phyloP scores from a whole-genome alignment of 768 basidiomycete genomes.

The Mycena epipterygia region DNA sequence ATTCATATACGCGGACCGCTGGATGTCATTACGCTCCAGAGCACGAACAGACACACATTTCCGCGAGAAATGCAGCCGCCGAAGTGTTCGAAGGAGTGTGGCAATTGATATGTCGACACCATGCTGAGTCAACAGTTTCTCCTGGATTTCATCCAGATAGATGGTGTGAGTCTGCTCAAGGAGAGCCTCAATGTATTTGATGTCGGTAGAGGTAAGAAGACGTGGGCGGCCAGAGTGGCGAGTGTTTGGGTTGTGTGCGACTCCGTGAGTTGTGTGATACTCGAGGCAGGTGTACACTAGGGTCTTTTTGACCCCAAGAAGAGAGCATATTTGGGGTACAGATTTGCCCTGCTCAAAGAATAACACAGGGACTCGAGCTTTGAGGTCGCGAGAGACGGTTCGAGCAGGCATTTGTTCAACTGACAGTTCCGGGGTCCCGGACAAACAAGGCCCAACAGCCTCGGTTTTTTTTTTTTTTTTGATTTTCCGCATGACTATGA shows the following conservation, averaged over 20 bases:
- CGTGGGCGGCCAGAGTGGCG: too few species aligned
- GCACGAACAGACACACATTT: conserved; percentile 40
- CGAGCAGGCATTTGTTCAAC: background rate
- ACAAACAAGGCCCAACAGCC: too few species aligned
- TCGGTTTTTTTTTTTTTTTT: too few species aligned
- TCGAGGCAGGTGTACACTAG: too few species aligned
- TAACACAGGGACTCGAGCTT: background rate
- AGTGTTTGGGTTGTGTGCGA: too few species aligned
- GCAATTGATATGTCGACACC: conserved; percentile 32
- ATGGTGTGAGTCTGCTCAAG: background rate
- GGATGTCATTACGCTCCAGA: conserved; percentile 43
- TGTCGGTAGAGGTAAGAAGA: background rate
- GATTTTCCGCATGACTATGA: too few species aligned
- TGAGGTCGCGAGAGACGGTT: background rate
- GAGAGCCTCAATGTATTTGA: conserved; percentile 6
- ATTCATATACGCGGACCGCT: conserved; percentile 39
- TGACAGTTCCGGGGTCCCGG: too few species aligned
- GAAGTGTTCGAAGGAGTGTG: conserved; percentile 37
- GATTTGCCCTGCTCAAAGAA: background rate
- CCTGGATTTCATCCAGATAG: conserved; percentile 33
- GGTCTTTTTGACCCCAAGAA: too few species aligned
- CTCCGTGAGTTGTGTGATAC: too few species aligned
- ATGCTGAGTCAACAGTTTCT: conserved; percentile 23
- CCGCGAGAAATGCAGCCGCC: conserved; percentile 32
- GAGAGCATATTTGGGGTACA: background rate